These are phyloP conservation scores for Neofusicoccum sp. DNA, from an alignment of 2,329 filamentous ascomycete species.

Conservation along the genomic window DNA sequence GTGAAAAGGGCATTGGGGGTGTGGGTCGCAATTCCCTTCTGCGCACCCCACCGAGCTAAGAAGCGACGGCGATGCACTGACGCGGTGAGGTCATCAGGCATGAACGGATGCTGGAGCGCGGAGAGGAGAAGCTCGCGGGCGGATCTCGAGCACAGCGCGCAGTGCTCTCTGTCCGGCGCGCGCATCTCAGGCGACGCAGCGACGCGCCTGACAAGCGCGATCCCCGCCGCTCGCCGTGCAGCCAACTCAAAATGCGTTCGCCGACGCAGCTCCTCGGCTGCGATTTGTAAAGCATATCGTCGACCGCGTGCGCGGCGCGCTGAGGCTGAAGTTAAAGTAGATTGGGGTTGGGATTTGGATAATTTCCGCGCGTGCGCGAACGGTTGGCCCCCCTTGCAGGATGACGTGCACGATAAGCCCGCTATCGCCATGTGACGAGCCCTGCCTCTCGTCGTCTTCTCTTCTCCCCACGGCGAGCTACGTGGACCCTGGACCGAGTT, in stretches of 20 bases:
- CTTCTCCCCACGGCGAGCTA: too few species aligned
- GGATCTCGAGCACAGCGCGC: constrained; percentile 14
- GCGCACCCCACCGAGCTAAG: constrained; percentile 1
- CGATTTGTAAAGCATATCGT: too few species aligned
- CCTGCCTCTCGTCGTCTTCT: too few species aligned
- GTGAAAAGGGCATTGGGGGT: not conserved
- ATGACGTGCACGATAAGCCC: too few species aligned
- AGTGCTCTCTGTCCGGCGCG: constrained; percentile 4
- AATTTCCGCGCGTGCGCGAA: too few species aligned
- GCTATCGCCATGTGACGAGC: too few species aligned
- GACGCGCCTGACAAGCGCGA: not conserved
- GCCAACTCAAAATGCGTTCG: too few species aligned
- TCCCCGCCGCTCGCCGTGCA: not conserved
- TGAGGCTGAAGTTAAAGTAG: too few species aligned
- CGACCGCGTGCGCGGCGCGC: too few species aligned
- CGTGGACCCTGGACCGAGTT: not conserved
- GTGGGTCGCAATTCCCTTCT: constrained; percentile 9
- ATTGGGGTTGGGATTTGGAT: too few species aligned
- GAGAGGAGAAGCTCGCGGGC: not conserved
- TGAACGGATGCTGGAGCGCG: not conserved
- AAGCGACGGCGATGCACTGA: not conserved
- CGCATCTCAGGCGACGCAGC: constrained; percentile 3
- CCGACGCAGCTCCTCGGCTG: too few species aligned
- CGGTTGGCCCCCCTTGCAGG: too few species aligned
- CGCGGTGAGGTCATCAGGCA: not conserved